Conservation (phyloP, 2,329 filamentous ascomycete genomes). For the Meredithiella fracta region DNA sequence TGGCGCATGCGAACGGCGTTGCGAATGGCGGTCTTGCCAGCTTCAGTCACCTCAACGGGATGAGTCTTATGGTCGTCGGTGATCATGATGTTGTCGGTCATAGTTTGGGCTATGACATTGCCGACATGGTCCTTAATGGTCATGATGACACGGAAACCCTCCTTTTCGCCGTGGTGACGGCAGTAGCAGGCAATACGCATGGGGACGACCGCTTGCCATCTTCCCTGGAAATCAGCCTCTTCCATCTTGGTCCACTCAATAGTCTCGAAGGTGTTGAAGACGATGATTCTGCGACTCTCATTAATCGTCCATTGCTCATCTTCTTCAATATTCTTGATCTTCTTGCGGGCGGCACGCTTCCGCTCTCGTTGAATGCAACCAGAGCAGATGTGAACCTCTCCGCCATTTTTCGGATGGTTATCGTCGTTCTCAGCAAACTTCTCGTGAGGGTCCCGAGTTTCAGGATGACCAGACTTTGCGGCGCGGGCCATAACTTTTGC, state of each 20-base stretch:
- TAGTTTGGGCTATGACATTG: conserved; percentile 63
- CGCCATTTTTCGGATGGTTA: conserved; percentile 64
- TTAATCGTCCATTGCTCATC: conserved; percentile 74
- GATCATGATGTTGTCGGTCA: conserved; percentile 84
- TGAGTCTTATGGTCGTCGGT: conserved; percentile 96
- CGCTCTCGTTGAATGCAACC: conserved; percentile 86
- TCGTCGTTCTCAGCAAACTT: conserved; percentile 37
- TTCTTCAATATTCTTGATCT: conserved; percentile 82
- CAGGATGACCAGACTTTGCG: conserved; percentile 24
- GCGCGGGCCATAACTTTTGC: conserved; percentile 47
- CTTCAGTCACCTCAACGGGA: conserved; percentile 12
- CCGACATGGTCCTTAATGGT: conserved; percentile 72
- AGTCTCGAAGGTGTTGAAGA: conserved; percentile 80
- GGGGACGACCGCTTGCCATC: conserved; percentile 65
- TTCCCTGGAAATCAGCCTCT: conserved; percentile 33
- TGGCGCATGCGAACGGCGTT: conserved; percentile 22
- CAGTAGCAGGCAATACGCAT: conserved; percentile 98
- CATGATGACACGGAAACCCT: conserved; percentile 80
- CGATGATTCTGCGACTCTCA: conserved; percentile 65
- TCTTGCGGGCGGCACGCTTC: conserved; percentile 82
- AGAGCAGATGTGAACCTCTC: conserved; percentile 79
- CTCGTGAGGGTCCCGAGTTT: conserved; percentile 18
- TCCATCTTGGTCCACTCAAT: conserved; percentile 58
- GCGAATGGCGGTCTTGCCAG: conserved; percentile 8
- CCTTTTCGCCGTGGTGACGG: conserved; percentile 83